Conservation (phyloP, 1,284 basidiomycete genomes). For the Moesziomyces parantarcticus region DNA sequence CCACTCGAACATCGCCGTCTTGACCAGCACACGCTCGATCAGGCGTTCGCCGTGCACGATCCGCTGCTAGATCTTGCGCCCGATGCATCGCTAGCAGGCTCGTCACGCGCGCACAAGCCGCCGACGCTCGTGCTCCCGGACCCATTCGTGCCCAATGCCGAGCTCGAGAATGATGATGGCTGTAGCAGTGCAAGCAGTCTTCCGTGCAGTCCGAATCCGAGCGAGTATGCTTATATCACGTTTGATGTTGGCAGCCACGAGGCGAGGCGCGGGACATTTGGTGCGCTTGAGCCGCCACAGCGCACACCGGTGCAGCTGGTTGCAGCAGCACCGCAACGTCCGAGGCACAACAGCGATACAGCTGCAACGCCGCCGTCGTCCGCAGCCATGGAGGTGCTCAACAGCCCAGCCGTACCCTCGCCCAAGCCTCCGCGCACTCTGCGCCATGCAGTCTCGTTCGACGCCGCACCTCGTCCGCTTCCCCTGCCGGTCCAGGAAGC, state of each 20-base stretch:
- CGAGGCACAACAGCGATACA: conserved; percentile 4
- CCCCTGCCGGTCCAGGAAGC: too few relatives aligned
- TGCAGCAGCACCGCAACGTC: neutral
- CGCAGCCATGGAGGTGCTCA: conserved; percentile 23
- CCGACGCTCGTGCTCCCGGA: conserved; percentile 9
- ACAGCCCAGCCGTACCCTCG: conserved; percentile 1
- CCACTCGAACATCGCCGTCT: conserved; percentile 17
- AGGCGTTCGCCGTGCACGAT: conserved; percentile 11
- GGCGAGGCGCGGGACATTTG: conserved; percentile 15
- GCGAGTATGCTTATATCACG: neutral
- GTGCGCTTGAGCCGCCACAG: conserved; percentile 2
- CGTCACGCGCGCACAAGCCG: conserved; percentile 5
- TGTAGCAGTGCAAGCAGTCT: neutral
- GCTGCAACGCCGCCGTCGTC: conserved; percentile 15
- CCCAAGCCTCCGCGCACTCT: neutral
- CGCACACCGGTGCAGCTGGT: conserved; percentile 1
- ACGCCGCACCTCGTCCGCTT: neutral
- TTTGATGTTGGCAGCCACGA: neutral
- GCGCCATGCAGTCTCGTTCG: conserved; percentile 14
- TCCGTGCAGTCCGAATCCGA: neutral
- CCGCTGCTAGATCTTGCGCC: conserved; percentile 8
- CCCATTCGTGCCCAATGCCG: neutral
- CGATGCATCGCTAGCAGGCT: neutral
- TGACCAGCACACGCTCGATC: conserved; percentile 13
- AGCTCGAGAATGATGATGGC: neutral